Percentiles rank a stretch among this genome's conserved stretches.
Evolutionary conservation across 495 filamentous ascomycete species (phyloP).

Genomic region (Cercophora newfieldiana): DNA sequence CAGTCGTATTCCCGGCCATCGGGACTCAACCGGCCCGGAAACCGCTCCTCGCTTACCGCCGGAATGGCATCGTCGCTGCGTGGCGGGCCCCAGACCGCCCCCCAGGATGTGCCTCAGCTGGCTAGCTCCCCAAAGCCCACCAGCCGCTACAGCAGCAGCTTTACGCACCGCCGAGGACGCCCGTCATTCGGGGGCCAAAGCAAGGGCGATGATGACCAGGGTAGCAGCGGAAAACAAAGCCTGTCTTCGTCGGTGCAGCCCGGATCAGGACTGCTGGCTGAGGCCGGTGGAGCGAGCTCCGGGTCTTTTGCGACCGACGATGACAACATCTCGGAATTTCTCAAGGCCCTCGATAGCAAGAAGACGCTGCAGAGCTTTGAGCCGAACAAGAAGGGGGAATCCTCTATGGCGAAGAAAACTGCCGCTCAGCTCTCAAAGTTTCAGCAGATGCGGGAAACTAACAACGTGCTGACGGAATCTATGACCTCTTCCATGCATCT

Average conservation of each 20-base stretch:
- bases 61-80: conserved; percentile 67
- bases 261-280: conserved; percentile 78
- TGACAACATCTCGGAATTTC: conserved; percentile 88
- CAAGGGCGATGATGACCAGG: conserved; percentile 78
- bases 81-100: conserved; percentile 54
- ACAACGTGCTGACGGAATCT: conserved; percentile 81
- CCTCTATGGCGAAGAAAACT: conserved; percentile 59
- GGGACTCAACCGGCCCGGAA: conserved; percentile 60
- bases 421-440: conserved; percentile 73
- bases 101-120: conserved; percentile 45
- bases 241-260: conserved; percentile 82
- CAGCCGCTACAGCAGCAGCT: conserved; percentile 77
- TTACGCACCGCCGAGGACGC: conserved; percentile 68
- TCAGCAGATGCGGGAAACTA: conserved; percentile 81
- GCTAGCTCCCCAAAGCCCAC: conserved; percentile 45
- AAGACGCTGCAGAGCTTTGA: conserved; percentile 76
- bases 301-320: conserved; percentile 83
- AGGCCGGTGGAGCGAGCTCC: conserved; percentile 69
- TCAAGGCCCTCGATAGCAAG: conserved; percentile 79
- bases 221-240: conserved; percentile 84
- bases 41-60: conserved; percentile 63
- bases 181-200: conserved; percentile 71
- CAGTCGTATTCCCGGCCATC: conserved; percentile 55
- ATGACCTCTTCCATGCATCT: conserved; percentile 82
- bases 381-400: conserved; percentile 55